Evolutionary conservation across 768 basidiomycete genomes (phyloP), one percentile per base, ranked within the genome.

Genomic region (Lanmaoa rubissima): DNA sequence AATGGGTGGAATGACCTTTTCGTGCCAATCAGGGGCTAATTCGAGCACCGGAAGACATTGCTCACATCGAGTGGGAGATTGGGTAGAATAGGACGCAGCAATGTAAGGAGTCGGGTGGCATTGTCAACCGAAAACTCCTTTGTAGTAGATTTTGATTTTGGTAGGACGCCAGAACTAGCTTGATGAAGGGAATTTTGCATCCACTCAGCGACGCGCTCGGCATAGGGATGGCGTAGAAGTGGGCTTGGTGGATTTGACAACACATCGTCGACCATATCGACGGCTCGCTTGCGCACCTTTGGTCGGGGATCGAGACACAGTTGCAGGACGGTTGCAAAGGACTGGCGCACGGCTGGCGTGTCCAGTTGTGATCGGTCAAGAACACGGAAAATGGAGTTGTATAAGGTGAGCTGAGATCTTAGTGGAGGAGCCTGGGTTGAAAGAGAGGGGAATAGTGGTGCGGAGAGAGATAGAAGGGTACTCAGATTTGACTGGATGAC

Each of bases 261-360:
- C 4, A 94, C 79, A 62, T 91, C 88, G 64, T 80, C 82, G 34
- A 99, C 81, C 19, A 90, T 82, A 66, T 98, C 95, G 45, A 88
- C 87, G 24, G 95, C 94, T 67, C 88, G 85, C 72, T 83, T 94
- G 54, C 97, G 85, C 51, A 99, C 94, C 76, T 98, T 98, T 19
- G 97, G 97, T 49, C 97, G 78, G 5, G 87, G 81, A 74, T 99
- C 97, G 43, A 93, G 78, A 62, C 84, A 87, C 46, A 97, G 75
- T 47, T 91, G 88, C 41, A 98, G 75, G 51, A 97, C 77, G 38
- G 90, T 87, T 43, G 89, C 87, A 78, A 94, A 98, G 3, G 87
- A 80, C 69, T 95, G 91, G 39, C 90, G 86, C 47, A 91, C 79
- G 48, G 79, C 80, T 55, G 79, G 83, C 2, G 71, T 74, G 35